A percentile compares a stretch with the other conserved stretches of the same genome.
These are phyloP conservation scores for Mycosphaerella sp. DNA, from an alignment of 2,329 filamentous ascomycete species.

Conservation along the genomic window DNA sequence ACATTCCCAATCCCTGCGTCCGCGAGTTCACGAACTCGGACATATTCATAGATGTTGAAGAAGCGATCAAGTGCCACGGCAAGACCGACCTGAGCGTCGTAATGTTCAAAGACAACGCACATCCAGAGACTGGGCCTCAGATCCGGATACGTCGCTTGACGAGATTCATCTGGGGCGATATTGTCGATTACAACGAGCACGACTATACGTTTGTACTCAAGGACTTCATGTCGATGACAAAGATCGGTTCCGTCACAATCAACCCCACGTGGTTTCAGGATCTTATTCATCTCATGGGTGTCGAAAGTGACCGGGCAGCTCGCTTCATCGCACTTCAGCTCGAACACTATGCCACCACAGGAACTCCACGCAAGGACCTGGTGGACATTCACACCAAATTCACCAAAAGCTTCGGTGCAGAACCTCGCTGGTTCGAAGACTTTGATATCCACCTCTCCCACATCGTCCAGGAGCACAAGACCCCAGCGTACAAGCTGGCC, in stretches of 20 bases:
- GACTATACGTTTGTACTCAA: conserved; percentile 7
- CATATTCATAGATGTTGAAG: conserved; percentile 7
- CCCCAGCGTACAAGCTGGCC: not conserved
- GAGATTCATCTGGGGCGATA: not conserved
- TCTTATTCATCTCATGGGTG: conserved; percentile 12
- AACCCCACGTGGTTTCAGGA: conserved; percentile 12
- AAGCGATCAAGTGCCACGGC: conserved; percentile 8
- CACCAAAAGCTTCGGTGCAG: conserved; percentile 6
- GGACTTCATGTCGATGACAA: conserved; percentile 7
- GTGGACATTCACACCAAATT: conserved; percentile 6
- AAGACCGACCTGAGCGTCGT: conserved; percentile 2
- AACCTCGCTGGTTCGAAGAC: conserved; percentile 1
- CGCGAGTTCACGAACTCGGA: conserved; percentile 1
- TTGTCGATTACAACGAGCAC: conserved; percentile 1
- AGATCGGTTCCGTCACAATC: not conserved
- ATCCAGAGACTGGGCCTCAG: not conserved
- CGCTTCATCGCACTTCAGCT: conserved; percentile 10
- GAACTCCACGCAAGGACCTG: conserved; percentile 1
- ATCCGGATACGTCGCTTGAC: conserved; percentile 10
- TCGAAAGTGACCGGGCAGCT: conserved; percentile 11
- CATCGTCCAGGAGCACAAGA: not conserved
- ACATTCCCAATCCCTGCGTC: not conserved
- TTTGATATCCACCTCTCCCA: not conserved
- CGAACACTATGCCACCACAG: not conserved
- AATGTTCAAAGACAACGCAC: conserved; percentile 1